Evolutionary conservation across 225 moss, liverwort and hornwort species (phyloP), one percentile per base, ranked within the genome.

Genomic region (Sphagnum contortum): DNA sequence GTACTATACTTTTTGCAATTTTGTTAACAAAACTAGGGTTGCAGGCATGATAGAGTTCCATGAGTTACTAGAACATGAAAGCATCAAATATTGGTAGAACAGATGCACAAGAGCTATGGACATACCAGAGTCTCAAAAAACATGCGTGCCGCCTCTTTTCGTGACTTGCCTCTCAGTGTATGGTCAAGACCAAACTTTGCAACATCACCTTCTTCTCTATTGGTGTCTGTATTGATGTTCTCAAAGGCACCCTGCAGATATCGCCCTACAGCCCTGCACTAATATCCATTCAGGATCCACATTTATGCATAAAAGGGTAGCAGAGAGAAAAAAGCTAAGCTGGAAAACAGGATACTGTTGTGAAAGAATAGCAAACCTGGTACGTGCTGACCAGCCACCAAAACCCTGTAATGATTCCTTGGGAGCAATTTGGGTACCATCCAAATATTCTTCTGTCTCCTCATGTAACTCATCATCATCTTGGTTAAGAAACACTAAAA

Each of bases 121-220:
- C 58, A 50, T 86, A 98, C 98, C 92, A 98, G 66, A 10, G 89
- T 89, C 73, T 98, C 98, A 64, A 98, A 98, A 78, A 98, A 98
- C 91, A 98, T 86, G 57, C 98, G 83, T 49, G 98, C 91, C 72
- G 98, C 85, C 74, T 93, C 98, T 76, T 89, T 98, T 55, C 91
- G 83, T 12, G 93, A 73, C 66, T 93, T 98, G 8, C 98, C 91
- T 13, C 87, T 80, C 47, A 98, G 79, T 58, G 90, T 91, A 53
- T 88, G 78, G 48, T 91, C 91, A 57, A 98, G 82, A 72, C 91
- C 90, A 57, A 98, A 79, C 64, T 77, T 87, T 49, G 85, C 75
- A 58, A 59, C 46, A 44, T 77, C 81, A 6, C 79, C 72, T 71
- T 79, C 75, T 63, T 78, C 76, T 72, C 66, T 77, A 55, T 73